Base-by-base conservation (phyloP, 495 filamentous ascomycete species). In the Neurospora sp. region DNA sequence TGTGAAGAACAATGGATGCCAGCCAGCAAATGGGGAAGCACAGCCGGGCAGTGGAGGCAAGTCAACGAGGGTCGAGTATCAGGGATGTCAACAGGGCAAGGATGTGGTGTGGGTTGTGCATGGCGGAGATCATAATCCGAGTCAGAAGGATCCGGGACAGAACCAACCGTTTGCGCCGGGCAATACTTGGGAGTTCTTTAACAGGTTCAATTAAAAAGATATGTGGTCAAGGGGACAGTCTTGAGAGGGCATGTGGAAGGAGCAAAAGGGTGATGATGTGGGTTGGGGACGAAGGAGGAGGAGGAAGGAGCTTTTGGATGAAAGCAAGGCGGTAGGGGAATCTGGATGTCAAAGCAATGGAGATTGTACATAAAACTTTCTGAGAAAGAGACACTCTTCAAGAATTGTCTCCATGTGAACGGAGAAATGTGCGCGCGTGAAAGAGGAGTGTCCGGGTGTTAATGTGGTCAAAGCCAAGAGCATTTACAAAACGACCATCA, bases 1-100 rank as follows among this genome's bases (percentile, higher is more conserved):
- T 69, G 83, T 82, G 40, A 78, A 73, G 41, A 82, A 81, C 73
- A 85, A 86, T 71, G 79, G 80, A 0, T 85, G 84, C 74, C 71
- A 70, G 0, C 4, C 79, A 0, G 70, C 71, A 0, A 68, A 59
- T 4, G 71, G 74, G 2, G 75, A 75, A 39, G 71, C 73, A 38
- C 44, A 79, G 75, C 73, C 73, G 65, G 53, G 53, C 8, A 53
- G 77, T 31, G 68, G 74, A 38, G 70, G 65, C 61, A 72, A 48
- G 35, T 77, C 76, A 12, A 73, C 74, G 68, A 79, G 75, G 75
- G 80, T 78, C 3, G 75, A 74, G 39, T 83, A 83, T 70, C 61
- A 78, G 73, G 76, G 76, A 16, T 83, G 81, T 74, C 70, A 70
- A 53, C 69, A 73, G 17, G 82, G 72, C 5, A 77, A 79, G 40